phyloP scores from a whole-genome alignment of 768 basidiomycete genomes.

The Paxillus rubicundulus region DNA sequence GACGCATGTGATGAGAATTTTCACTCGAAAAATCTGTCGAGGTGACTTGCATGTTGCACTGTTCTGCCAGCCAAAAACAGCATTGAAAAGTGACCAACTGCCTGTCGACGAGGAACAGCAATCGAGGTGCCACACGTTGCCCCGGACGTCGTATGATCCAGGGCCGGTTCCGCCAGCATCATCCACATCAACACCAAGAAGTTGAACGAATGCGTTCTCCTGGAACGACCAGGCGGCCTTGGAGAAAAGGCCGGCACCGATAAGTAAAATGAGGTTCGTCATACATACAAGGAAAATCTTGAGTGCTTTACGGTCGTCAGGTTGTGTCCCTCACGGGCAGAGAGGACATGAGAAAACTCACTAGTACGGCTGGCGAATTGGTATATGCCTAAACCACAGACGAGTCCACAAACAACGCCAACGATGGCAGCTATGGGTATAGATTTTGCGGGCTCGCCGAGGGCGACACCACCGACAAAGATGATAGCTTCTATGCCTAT shows the following conservation, averaged over 20 bases:
- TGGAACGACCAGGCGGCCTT: constrained; percentile 75
- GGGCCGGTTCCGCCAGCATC: constrained; percentile 72
- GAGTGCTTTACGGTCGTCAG: constrained; percentile 45
- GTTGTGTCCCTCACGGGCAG: background rate
- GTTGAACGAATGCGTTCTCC: constrained; percentile 56
- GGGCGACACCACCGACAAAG: constrained; percentile 91
- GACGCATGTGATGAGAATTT: background rate
- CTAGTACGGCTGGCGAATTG: constrained; percentile 72
- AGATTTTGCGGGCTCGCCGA: constrained; percentile 74
- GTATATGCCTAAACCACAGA: constrained; percentile 77
- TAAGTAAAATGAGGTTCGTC: constrained; percentile 88
- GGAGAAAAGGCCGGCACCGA: constrained; percentile 92
- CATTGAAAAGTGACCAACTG: constrained; percentile 82
- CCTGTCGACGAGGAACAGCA: constrained; percentile 68
- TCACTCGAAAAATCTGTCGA: background rate
- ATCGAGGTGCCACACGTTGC: constrained; percentile 85
- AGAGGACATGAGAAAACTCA: constrained; percentile 30
- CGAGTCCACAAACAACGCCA: constrained; percentile 74
- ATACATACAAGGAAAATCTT: constrained; percentile 87
- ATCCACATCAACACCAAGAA: constrained; percentile 75
- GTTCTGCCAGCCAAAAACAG: constrained; percentile 88
- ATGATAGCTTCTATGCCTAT: constrained; percentile 84
- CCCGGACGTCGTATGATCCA: constrained; percentile 76
- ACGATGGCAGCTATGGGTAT: constrained; percentile 91
- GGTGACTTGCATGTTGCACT: constrained; percentile 58